Base-by-base conservation (phyloP, 2,329 filamentous ascomycete genomes). In the Scedosporium minutisporum region DNA sequence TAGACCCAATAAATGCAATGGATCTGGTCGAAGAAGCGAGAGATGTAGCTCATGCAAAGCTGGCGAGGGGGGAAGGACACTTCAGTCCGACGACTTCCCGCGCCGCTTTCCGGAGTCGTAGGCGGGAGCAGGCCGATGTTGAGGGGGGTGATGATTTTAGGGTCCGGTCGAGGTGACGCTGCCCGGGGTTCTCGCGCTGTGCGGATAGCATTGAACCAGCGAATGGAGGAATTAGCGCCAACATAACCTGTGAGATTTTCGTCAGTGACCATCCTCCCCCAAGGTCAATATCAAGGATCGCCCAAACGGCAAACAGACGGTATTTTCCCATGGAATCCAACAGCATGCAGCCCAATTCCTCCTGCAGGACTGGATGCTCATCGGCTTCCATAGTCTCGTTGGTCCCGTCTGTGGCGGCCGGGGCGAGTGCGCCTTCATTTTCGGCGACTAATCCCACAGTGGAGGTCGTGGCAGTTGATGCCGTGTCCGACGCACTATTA, bases 241-340 rank as follows among this genome's bases (percentile, higher is more conserved):
- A 60, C 58, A 21, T 60, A 60, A 12, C 58, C 58, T 60, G 38
- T 42, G 14, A 29, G 10, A 29, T 12, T 29, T 9, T 9, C 7
- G 46, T 51, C 18, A 51, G 46, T 51, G 4, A 21, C 21, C 5
- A 27, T 27, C 25, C 25, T 27, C 27, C 27, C 27, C 27, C 3
- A 29, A 29, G 27, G 27, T 29, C 6, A 29, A 29, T 29, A 27
- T 27, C 3, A 27, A 46, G 42, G 18, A 4, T 29, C 7, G 14
- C 10, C 12, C n/a, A 10, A 27, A 18, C 12, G 29, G 18, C 12
- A 16, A 7, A 60, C 58, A 25, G 5, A 60, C 58, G 58, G n/a
- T 60, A 60, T 51, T 51, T 60, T 46, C 58, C 58, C 58, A 60
- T 60, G 23, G 58, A 60, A 23, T 60, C 58, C 41, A 60, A 51